Evolutionary conservation across 768 basidiomycete genomes (phyloP).

Genomic region (Podaxis sp.): DNA sequence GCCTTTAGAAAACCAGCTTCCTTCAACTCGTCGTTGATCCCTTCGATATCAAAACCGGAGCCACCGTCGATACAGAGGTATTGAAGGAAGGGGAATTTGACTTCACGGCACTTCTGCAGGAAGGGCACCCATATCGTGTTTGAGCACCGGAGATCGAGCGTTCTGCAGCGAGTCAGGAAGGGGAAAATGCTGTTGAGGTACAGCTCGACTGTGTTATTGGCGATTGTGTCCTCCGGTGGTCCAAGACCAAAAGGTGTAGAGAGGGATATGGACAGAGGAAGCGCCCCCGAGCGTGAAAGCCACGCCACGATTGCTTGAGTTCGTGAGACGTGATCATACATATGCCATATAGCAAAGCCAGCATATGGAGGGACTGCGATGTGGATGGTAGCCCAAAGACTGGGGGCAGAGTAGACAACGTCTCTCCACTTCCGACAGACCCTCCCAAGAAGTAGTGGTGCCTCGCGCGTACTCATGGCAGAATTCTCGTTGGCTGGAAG

Average conservation of each 20-base stretch:
- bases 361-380: slow-evolving; percentile 16
- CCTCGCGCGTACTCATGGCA: slow-evolving; percentile 17
- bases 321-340: not conserved
- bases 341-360: not conserved
- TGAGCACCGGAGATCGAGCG: not conserved
- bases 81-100: not conserved
- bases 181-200: slow-evolving; percentile 9
- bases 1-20: not conserved
- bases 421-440: slow-evolving; percentile 20
- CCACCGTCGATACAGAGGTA: not conserved
- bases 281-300: slow-evolving; percentile 11
- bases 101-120: not conserved
- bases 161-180: slow-evolving; percentile 2
- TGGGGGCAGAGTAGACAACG: slow-evolving; percentile 14
- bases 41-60: not conserved
- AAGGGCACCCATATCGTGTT: not conserved
- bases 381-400: slow-evolving; percentile 20
- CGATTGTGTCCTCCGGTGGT: not conserved
- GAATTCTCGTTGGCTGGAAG: slow-evolving; percentile 20
- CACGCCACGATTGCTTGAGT: slow-evolving; percentile 2
- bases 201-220: not conserved
- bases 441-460: slow-evolving; percentile 19
- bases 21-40: not conserved
- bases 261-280: slow-evolving; percentile 9
- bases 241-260: not conserved